A percentile compares a stretch with the other conserved stretches of the same genome.
Evolutionary conservation across 257 asterid species (phyloP).

Genomic region (Ilex aquifolium): DNA sequence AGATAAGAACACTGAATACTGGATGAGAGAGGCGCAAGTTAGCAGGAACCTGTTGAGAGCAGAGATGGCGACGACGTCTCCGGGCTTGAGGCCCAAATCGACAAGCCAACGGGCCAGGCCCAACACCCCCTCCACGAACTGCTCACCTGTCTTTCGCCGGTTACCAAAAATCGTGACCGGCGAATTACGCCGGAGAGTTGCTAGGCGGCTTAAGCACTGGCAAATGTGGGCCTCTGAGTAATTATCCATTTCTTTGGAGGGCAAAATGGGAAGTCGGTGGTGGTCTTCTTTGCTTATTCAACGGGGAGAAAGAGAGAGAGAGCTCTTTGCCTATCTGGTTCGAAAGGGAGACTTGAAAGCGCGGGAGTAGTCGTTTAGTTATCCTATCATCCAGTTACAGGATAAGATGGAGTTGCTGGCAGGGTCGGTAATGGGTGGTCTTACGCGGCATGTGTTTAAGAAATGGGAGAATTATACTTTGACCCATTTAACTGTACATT

Average conservation of each 20-base stretch:
- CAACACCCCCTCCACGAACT: constrained; percentile 58
- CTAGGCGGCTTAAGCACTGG: constrained; percentile 74
- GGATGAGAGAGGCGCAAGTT: background rate
- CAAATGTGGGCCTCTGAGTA: constrained; percentile 72
- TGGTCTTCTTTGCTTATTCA: too few species aligned
- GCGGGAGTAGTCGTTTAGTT: too few species aligned
- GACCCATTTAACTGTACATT: too few species aligned
- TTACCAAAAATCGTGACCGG: constrained; percentile 40
- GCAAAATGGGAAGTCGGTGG: too few species aligned
- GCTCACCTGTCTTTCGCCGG: constrained; percentile 61
- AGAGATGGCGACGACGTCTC: constrained; percentile 77
- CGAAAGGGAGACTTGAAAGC: too few species aligned
- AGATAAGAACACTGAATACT: background rate
- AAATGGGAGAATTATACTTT: too few species aligned
- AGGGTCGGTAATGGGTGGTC: too few species aligned
- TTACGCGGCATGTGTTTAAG: too few species aligned
- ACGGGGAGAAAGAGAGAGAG: too few species aligned
- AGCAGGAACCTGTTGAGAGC: constrained; percentile 70
- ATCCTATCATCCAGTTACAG: too few species aligned
- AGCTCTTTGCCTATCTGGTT: too few species aligned
- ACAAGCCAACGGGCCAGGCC: constrained; percentile 52
- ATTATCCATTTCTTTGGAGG: constrained; percentile 29
- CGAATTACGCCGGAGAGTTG: constrained; percentile 47
- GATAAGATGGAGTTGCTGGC: too few species aligned
- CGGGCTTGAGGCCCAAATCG: constrained; percentile 67